A percentile compares a stretch with the other conserved stretches of the same genome.
phyloP scores from a whole-genome alignment of 306 rosid genomes.

The Spatholobus suberectus region DNA sequence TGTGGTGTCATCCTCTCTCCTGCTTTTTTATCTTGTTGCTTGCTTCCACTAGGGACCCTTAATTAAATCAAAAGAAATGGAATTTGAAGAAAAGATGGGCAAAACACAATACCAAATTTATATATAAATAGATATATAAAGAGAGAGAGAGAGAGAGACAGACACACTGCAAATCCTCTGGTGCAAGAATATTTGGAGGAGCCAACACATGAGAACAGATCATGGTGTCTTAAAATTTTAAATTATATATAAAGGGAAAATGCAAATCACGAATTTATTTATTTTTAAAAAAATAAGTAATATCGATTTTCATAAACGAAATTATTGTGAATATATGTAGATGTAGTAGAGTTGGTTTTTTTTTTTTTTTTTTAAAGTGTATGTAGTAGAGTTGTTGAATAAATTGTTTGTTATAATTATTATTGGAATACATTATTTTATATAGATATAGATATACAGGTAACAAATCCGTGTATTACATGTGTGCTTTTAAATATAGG shows the following conservation, averaged over 20 bases:
- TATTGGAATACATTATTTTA: not conserved
- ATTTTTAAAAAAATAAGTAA: not conserved
- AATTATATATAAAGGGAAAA: not conserved
- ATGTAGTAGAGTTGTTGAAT: not conserved
- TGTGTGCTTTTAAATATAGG: not conserved
- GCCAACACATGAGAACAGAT: slow-evolving; percentile 58
- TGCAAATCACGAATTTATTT: not conserved
- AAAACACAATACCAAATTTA: slow-evolving; percentile 50
- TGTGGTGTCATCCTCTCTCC: slow-evolving; percentile 63
- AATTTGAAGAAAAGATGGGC: slow-evolving; percentile 59
- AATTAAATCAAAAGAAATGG: slow-evolving; percentile 68
- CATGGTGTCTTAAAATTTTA: slow-evolving; percentile 41
- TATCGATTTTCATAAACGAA: not conserved
- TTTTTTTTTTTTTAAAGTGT: too few relatives aligned
- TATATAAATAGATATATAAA: slow-evolving; percentile 34
- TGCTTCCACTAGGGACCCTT: slow-evolving; percentile 58
- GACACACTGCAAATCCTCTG: slow-evolving; percentile 74
- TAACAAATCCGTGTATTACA: not conserved
- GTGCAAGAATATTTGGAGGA: slow-evolving; percentile 87
- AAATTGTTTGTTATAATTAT: not conserved
- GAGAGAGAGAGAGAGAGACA: slow-evolving; percentile 36
- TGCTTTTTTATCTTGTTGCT: slow-evolving; percentile 52
- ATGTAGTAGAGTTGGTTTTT: not conserved
- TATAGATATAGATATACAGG: not conserved
- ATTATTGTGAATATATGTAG: not conserved